Conservation (phyloP, 768 basidiomycete genomes). For the Coprinopsis strossmayeri region DNA sequence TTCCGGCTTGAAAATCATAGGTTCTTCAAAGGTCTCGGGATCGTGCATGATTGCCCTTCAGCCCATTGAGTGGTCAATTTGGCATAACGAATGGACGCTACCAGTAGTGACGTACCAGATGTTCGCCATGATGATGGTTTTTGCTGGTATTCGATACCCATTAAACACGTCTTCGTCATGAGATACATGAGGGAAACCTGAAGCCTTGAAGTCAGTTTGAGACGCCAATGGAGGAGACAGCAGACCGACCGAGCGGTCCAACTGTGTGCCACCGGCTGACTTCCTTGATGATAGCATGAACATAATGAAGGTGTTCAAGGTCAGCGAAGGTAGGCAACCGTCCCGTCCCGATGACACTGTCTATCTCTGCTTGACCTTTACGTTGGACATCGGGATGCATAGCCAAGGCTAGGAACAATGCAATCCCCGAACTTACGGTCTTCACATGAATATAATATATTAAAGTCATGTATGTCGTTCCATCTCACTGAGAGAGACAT, state of each 20-base stretch:
- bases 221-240: background rate
- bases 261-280: constrained; percentile 6
- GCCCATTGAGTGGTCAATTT: background rate
- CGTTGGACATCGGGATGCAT: constrained; percentile 10
- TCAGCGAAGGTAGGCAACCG: constrained; percentile 10
- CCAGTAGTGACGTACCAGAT: constrained; percentile 13
- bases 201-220: background rate
- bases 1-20: constrained; percentile 25
- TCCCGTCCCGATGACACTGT: constrained; percentile 10
- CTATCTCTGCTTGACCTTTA: constrained; percentile 12
- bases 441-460: background rate
- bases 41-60: constrained; percentile 26
- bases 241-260: constrained; percentile 2
- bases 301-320: constrained; percentile 5
- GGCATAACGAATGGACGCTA: background rate
- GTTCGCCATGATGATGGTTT: constrained; percentile 19
- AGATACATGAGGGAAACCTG: constrained; percentile 13
- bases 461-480: background rate
- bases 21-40: constrained; percentile 23
- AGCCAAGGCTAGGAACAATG: constrained; percentile 9
- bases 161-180: constrained; percentile 26
- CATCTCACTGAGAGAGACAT: background rate
- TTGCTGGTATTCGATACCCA: constrained; percentile 30
- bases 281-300: constrained; percentile 12
- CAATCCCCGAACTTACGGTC: background rate